These are phyloP conservation scores for Penicillium roqueforti DNA, from an alignment of 495 filamentous ascomycete species.

Conservation along the genomic window DNA sequence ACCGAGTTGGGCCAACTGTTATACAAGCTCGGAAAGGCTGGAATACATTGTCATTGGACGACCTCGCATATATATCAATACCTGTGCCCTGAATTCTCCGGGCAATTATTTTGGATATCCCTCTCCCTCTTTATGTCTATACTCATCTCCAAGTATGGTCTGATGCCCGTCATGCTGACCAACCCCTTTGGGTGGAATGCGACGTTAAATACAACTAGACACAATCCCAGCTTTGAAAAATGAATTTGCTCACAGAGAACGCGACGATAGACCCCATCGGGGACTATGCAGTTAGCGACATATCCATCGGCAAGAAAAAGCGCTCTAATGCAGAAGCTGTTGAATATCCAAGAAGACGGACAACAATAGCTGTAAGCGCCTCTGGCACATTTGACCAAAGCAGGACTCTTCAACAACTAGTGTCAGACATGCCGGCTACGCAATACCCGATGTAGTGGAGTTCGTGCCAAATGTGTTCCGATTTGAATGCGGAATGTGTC, in stretches of 20 bases:
- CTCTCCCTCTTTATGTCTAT: neutral
- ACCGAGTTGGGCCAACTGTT: neutral
- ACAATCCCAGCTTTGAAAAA: neutral
- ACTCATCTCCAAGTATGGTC: neutral
- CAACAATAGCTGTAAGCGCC: constrained; percentile 64
- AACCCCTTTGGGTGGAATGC: neutral
- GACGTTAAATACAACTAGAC: neutral
- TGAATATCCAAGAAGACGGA: constrained; percentile 65
- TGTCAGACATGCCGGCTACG: constrained; percentile 82
- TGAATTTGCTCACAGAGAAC: neutral
- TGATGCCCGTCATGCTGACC: constrained; percentile 1
- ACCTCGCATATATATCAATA: neutral
- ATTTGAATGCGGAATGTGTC: constrained; percentile 76
- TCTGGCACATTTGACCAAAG: neutral
- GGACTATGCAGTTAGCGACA: constrained; percentile 2
- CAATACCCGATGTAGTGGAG: constrained; percentile 82
- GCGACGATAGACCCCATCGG: neutral
- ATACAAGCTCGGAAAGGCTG: neutral
- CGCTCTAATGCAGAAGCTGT: constrained; percentile 61
- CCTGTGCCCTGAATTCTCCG: neutral
- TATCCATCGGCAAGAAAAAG: constrained; percentile 41
- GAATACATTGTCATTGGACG: neutral
- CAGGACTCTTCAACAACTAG: constrained; percentile 40
- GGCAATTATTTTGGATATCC: neutral
- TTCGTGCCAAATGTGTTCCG: constrained; percentile 74